Percentiles rank a stretch among this genome's conserved stretches.
Evolutionary conservation across 2,329 filamentous ascomycete species (phyloP).

Genomic region (Tolypocladium sp.): DNA sequence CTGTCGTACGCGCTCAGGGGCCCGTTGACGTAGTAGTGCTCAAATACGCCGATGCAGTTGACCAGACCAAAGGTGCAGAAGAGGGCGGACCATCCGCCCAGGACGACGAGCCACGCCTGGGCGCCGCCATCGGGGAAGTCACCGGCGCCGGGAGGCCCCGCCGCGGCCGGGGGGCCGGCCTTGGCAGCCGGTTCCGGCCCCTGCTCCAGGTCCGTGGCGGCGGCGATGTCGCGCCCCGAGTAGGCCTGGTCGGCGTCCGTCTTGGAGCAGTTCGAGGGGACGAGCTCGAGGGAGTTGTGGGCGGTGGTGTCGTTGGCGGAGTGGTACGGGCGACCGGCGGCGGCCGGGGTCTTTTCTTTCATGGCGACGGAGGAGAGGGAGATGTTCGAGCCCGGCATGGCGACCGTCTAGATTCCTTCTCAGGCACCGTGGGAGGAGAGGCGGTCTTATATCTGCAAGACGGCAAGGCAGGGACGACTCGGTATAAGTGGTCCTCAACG

Average conservation of each 20-base stretch:
- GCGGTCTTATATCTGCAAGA: neutral
- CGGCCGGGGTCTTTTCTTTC: neutral
- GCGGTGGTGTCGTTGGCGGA: neutral
- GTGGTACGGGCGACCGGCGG: neutral
- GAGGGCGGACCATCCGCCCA: conserved; percentile 32
- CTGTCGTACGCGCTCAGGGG: conserved; percentile 37
- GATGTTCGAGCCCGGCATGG: neutral
- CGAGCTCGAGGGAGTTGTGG: neutral
- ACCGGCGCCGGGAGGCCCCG: conserved; percentile 15
- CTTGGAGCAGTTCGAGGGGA: neutral
- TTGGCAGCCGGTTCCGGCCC: neutral
- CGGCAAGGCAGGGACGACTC: neutral
- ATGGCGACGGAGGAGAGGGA: neutral
- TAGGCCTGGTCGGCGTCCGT: neutral
- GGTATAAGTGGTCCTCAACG: neutral
- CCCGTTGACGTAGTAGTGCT: conserved; percentile 45
- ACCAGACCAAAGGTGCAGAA: conserved; percentile 36
- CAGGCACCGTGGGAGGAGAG: neutral
- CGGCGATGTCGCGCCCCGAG: neutral
- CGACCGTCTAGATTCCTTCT: neutral
- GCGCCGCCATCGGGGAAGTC: conserved; percentile 51
- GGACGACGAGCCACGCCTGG: conserved; percentile 48
- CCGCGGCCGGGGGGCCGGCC: neutral
- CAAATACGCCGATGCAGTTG: conserved; percentile 45
- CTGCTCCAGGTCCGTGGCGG: neutral